Conservation (phyloP, 805 yeast genomes). For the Ogataea philodendri region DNA sequence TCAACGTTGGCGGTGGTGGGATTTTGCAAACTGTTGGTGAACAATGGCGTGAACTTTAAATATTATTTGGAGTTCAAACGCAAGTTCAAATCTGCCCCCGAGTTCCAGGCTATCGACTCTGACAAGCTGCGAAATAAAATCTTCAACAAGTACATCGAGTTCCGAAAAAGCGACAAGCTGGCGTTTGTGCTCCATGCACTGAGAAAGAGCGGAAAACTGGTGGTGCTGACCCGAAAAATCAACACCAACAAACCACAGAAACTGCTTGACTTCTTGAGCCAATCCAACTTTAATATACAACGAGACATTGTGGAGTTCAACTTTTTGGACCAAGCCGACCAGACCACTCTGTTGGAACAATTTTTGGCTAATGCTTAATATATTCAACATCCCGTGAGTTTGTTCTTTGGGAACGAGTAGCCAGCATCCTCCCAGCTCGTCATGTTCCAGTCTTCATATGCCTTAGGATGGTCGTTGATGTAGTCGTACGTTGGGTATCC, state of each 20-base stretch:
- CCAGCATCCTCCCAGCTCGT: conserved; percentile 81
- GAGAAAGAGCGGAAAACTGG: conserved; percentile 6
- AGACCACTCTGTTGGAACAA: conserved; percentile 6
- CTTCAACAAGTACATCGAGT: conserved; percentile 16
- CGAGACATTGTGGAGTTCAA: conserved; percentile 13
- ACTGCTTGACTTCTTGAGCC: conserved; percentile 3
- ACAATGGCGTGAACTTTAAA: conserved; percentile 15
- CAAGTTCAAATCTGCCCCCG: conserved; percentile 14
- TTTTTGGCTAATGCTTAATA: conserved; percentile 6
- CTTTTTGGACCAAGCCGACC: conserved; percentile 9
- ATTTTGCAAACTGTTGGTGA: conserved; percentile 12
- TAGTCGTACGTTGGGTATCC: conserved; percentile 86
- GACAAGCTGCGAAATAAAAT: conserved; percentile 20
- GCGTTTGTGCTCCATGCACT: conserved; percentile 7
- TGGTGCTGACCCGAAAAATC: conserved; percentile 8
- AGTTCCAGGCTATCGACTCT: conserved; percentile 14
- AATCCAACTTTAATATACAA: conserved; percentile 6
- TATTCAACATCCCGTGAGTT: conserved; percentile 41
- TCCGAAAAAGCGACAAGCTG: conserved; percentile 11
- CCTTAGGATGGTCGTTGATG: conserved; percentile 64
- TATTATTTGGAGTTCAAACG: conserved; percentile 32
- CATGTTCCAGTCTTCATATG: conserved; percentile 65
- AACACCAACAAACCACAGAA: conserved; percentile 1
- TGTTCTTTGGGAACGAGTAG: conserved; percentile 63
- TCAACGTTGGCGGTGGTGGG: conserved; percentile 9